Percentiles rank a stretch among this genome's conserved stretches.
Evolutionary conservation across 306 rosid genomes (phyloP).

Genomic region (Glycine tomentella): DNA sequence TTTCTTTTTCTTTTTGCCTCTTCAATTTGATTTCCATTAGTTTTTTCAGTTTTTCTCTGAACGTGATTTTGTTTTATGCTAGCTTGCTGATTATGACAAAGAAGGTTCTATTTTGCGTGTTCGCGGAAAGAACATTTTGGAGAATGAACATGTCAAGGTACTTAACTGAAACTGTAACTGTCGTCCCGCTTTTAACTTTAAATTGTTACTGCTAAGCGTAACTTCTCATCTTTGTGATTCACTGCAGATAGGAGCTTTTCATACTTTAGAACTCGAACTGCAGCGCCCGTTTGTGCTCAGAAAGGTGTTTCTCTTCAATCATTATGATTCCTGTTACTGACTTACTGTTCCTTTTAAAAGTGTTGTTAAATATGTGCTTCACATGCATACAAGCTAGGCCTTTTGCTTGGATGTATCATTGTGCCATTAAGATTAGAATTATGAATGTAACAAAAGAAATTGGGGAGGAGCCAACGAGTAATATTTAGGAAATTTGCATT

Average conservation of each 20-base stretch:
- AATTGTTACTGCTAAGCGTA: constrained; percentile 1
- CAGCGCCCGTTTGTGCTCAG: constrained; percentile 94
- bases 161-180: constrained; percentile 14
- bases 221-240: constrained; percentile 35
- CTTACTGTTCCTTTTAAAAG: constrained; percentile 34
- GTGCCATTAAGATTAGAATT: background rate
- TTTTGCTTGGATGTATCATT: constrained; percentile 26
- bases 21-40: background rate
- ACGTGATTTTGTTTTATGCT: constrained; percentile 1
- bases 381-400: no score
- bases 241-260: constrained; percentile 88
- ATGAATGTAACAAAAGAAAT: background rate
- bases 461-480: background rate
- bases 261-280: constrained; percentile 92
- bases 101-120: constrained; percentile 81
- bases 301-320: constrained; percentile 58
- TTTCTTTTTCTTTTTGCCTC: background rate
- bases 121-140: constrained; percentile 87
- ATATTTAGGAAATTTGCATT: background rate
- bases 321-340: background rate
- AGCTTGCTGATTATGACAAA: constrained; percentile 95
- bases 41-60: background rate
- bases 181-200: background rate
- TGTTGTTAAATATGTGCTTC: background rate
- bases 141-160: constrained; percentile 96